Evolutionary conservation across 1,284 basidiomycete species (phyloP), one percentile per base, ranked within the genome.

Genomic region (Testicularia cyperi): DNA sequence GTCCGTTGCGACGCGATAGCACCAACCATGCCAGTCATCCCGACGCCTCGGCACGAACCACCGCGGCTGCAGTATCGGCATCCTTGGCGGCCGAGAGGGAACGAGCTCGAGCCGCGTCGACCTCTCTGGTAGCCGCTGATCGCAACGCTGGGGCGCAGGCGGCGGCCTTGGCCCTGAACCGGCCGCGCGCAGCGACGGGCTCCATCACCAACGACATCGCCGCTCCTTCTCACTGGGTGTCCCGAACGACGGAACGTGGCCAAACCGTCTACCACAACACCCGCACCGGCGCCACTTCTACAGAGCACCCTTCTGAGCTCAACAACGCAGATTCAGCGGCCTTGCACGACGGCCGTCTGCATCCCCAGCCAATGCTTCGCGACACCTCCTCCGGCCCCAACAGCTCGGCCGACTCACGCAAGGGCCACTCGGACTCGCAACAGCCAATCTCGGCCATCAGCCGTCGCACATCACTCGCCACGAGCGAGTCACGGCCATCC

Each of bases 191-290:
- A 15, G 58, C 64, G 14, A 62, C 64, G 1, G 54, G 63, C 35
- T 48, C 54, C 2, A 39, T 43, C 15, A 34, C 42, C 7, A 33
- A 38, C 21, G 34, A 52, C 24, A 74, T 74, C 52, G 78, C 78
- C n/a, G 65, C 56, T n/a, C n/a, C n/a, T n/a, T n/a, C n/a, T n/a
- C n/a, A n/a, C 9, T 81, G 80, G 80, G 72, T 80, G 4, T 78
- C 79, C 8, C 53, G 65, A 45, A 49, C 79, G 16, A 79, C 77
- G 0, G 64, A 76, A 3, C 74, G 78, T 31, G 79, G 79, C 3
- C 74, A 96, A 88, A 88, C 96, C 74, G 91, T 86, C 80, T 97
- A 95, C 78, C 83, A 90, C 65, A 97, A 97, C 72, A 88, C 88
- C 0, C 83, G 88, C 63, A 96, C 92, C 2, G 90, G 90, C 26